Evolutionary conservation across 1,284 basidiomycete species (phyloP).

Genomic region (Dichomitus squalens): DNA sequence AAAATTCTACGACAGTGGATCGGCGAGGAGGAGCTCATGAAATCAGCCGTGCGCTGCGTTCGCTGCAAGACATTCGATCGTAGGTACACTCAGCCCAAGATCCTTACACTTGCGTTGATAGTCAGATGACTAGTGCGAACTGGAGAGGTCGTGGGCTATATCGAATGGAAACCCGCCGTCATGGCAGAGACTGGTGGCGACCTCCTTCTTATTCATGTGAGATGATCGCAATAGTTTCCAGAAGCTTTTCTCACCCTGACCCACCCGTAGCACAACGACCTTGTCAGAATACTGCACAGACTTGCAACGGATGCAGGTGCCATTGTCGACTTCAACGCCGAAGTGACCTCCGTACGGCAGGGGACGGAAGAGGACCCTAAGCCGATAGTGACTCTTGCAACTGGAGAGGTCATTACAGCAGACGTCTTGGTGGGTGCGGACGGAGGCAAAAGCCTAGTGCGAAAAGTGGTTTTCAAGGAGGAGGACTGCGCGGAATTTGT

Average conservation of each 20-base stretch:
- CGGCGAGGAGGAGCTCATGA: slow-evolving; percentile 40
- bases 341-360: slow-evolving; percentile 33
- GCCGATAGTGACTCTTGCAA: slow-evolving; percentile 36
- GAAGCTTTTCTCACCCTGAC: too few species aligned
- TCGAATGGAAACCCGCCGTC: slow-evolving; percentile 55
- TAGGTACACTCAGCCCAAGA: background rate
- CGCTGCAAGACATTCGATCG: slow-evolving; percentile 29
- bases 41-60: slow-evolving; percentile 33
- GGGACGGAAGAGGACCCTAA: slow-evolving; percentile 27
- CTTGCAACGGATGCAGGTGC: slow-evolving; percentile 45
- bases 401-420: slow-evolving; percentile 38
- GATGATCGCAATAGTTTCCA: too few species aligned
- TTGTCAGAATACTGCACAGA: slow-evolving; percentile 46
- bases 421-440: slow-evolving; percentile 47
- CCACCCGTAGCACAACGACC: slow-evolving; percentile 44
- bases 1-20: slow-evolving; percentile 57
- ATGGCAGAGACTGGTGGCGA: slow-evolving; percentile 56
- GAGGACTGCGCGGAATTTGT: slow-evolving; percentile 14
- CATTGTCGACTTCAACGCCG: slow-evolving; percentile 40
- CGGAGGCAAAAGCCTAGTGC: slow-evolving; percentile 36
- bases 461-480: slow-evolving; percentile 29
- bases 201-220: slow-evolving; percentile 42
- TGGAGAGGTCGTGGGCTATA: slow-evolving; percentile 44
- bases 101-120: too few species aligned
- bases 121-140: slow-evolving; percentile 39